Evolutionary conservation across 495 filamentous ascomycete species (phyloP), one percentile per base, ranked within the genome.

Genomic region (Tirmania nivea): DNA sequence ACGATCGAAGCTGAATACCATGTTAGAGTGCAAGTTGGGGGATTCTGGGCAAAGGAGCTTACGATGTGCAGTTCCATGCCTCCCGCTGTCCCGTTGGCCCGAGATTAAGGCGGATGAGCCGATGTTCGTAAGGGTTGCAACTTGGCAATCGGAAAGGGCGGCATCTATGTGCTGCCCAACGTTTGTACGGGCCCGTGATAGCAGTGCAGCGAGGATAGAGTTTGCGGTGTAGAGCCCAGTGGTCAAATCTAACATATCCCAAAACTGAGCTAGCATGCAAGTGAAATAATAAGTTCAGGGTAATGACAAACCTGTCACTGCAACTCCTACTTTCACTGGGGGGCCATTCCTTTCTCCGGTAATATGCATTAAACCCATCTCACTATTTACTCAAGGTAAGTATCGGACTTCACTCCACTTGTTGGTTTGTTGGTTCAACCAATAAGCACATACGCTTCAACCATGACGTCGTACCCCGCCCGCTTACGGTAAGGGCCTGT

Each of bases 401-500:
- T 31, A 12, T 11, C 34, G 20, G 17, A 1, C 1, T 45, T 19
- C 39, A 14, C 39, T 45, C 3, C 39, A 45, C 17, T 31, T 0
- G 25, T 31, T 31, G 25, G 25, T 20, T 12, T 12, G 11, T 25
- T 0, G 12, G 12, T 35, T 52, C 66, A 54, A 57, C 70, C 42
- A 6, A 47, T 5, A 14, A 8, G 42, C 14, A 50, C 48, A n/a
- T 50, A 50, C 45, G 89, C 92, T 68, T 97, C 90, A 0, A 97
- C 92, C 87, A 97, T 96, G 54, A 97, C 92, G 67, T 97, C 90
- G 70, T 97, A 97, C 10, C 90, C 90, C 9, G 90, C 86, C 8
- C 92, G 76, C 49, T 79, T 76, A 16, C 80, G 80, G 66, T 94
- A 94, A 0, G 92, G 92, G 0, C 90, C 90, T 2, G 84, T 94